Evolutionary conservation across 129 eudicot genomes (phyloP), one percentile per base, ranked within the genome.

Genomic region (Glebionis coronaria): DNA sequence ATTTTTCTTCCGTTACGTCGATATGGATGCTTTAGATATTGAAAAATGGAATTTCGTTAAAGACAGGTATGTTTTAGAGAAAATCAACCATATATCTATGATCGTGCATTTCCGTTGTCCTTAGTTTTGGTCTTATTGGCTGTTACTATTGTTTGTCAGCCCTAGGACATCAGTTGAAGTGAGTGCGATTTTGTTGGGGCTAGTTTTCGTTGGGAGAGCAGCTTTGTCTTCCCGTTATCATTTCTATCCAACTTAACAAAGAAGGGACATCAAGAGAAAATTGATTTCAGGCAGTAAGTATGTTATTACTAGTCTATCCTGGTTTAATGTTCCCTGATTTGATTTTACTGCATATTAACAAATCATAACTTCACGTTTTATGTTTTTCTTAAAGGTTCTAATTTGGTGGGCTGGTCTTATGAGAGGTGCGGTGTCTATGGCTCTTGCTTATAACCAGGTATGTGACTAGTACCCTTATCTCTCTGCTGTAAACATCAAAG

Each of bases 341-440:
- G 9, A 58, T n/a, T 64, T 7, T 6, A 7, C 42, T 28, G 51
- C 63, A 18, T 64, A 70, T 52, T 21, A n/a, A 40, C 47, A 72
- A 62, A 69, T 70, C n/a, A 35, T 35, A 35, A 38, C 16, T 42
- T 59, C 13, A 58, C 42, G 11, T 67, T 19, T 38, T 38, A 6
- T 2, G 23, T 52, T 16, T 65, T 56, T 54, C 55, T 63, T 73
- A 18, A 75, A 91, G 98, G 76, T 85, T 60, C 83, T 80, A 31
- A 88, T 91, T 67, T 91, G 98, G 98, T 91, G 98, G 98, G 96
- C 98, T 57, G 98, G 98, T 79, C 91, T 91, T 46, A 91, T 91
- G 98, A 75, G 98, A 61, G 98, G 98, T 46, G 95, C 98, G 28
- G 98, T 91, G 60, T 91, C 98, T 13, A 83, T 91, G 95, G 98